phyloP scores from a whole-genome alignment of 2,329 filamentous ascomycete genomes.

The Arthroderma uncinatum region DNA sequence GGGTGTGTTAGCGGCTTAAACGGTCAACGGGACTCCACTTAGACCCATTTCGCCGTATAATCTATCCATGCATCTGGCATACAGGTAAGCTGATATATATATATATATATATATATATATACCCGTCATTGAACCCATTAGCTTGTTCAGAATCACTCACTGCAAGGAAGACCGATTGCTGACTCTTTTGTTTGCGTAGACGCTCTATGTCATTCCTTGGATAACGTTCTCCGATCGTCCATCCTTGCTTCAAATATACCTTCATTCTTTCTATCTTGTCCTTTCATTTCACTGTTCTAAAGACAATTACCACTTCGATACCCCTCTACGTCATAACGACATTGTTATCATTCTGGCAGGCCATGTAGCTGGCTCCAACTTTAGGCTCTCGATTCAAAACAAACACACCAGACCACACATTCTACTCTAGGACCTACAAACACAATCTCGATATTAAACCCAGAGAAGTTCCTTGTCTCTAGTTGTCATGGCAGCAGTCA shows the following conservation, averaged over 20 bases:
- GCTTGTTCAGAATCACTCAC: neutral
- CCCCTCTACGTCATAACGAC: neutral
- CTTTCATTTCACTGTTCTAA: neutral
- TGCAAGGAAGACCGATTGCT: neutral
- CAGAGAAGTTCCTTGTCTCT: neutral
- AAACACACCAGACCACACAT: neutral
- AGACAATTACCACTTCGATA: neutral
- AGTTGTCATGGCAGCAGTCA: conserved; percentile 35
- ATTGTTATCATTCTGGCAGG: neutral
- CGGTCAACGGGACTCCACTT: neutral
- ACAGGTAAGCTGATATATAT: neutral
- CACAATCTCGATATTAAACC: neutral
- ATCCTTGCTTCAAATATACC: neutral
- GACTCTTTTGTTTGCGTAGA: neutral
- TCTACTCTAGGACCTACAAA: neutral
- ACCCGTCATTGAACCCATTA: neutral
- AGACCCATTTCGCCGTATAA: neutral
- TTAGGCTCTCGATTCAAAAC: neutral
- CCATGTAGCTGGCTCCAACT: neutral
- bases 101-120: neutral
- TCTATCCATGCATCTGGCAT: neutral
- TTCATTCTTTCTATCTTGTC: neutral
- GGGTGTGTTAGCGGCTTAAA: neutral
- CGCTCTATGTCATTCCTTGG: neutral
- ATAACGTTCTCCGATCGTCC: neutral